phyloP scores from a whole-genome alignment of 805 yeast genomes.

The Naumovozyma dairenensis region DNA sequence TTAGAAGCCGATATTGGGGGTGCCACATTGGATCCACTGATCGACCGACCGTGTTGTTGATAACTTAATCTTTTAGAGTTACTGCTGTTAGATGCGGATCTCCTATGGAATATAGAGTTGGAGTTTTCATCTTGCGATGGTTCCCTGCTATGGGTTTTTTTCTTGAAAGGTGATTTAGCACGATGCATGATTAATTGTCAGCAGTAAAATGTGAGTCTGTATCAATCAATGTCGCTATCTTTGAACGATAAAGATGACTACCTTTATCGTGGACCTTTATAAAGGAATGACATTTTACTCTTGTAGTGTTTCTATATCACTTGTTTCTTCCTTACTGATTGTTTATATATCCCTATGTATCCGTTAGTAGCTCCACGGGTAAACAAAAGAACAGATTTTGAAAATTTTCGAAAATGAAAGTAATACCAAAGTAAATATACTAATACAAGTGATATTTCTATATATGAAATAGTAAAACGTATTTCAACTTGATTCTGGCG shows the following conservation, averaged over 20 bases:
- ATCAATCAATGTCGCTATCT: not conserved
- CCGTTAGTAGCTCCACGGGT: too few relatives aligned
- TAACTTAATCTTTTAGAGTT: not conserved
- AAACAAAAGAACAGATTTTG: too few relatives aligned
- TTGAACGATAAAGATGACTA: not conserved
- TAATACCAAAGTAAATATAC: too few relatives aligned
- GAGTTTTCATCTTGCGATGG: constrained; percentile 23
- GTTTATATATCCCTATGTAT: too few relatives aligned
- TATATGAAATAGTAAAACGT: too few relatives aligned
- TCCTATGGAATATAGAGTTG: constrained; percentile 5
- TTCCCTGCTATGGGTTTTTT: constrained; percentile 26
- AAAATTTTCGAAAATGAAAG: too few relatives aligned
- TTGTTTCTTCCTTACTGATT: too few relatives aligned
- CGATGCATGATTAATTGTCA: constrained; percentile 18
- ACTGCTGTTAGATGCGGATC: constrained; percentile 15
- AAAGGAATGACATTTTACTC: too few relatives aligned
- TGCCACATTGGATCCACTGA: constrained; percentile 10
- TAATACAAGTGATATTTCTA: too few relatives aligned
- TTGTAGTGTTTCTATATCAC: too few relatives aligned
- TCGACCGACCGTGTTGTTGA: constrained; percentile 1
- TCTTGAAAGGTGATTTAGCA: constrained; percentile 31
- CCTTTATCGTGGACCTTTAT: not conserved
- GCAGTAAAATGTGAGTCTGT: not conserved
- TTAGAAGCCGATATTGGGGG: constrained; percentile 23
- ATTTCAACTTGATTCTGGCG: too few relatives aligned